A percentile compares a stretch with the other conserved stretches of the same genome.
These are phyloP conservation scores for Arbutus unedo DNA, from an alignment of 148 eudicot genomes.

Conservation along the genomic window DNA sequence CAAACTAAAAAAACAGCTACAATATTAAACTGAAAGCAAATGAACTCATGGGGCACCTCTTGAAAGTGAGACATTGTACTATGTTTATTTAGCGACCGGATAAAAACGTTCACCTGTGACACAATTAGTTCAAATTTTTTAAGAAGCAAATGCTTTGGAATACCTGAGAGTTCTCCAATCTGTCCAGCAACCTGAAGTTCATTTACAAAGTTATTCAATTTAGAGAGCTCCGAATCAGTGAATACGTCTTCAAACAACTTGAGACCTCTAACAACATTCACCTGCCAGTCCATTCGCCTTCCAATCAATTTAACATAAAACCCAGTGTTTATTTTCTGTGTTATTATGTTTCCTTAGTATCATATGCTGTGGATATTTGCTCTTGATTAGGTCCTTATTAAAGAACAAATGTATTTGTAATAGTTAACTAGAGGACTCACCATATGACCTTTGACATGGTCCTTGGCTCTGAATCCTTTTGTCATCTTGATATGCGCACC, in stretches of 20 bases:
- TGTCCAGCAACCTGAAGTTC: slow-evolving; percentile 79
- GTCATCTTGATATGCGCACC: slow-evolving; percentile 73
- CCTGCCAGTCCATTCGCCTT: slow-evolving; percentile 40
- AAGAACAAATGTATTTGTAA: background rate
- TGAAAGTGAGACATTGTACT: no score
- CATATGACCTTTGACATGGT: slow-evolving; percentile 93
- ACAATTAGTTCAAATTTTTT: no score
- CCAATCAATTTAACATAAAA: background rate
- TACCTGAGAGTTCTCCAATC: slow-evolving; percentile 88
- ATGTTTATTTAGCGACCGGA: no score
- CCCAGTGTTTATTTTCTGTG: background rate
- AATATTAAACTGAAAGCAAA: no score
- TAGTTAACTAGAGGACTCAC: slow-evolving; percentile 47
- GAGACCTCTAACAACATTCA: slow-evolving; percentile 89
- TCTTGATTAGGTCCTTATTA: background rate
- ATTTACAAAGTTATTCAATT: slow-evolving; percentile 56
- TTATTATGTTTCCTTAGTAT: background rate
- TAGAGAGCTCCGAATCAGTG: slow-evolving; percentile 62
- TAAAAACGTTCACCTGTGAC: no score
- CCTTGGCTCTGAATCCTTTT: slow-evolving; percentile 93
- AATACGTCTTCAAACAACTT: slow-evolving; percentile 80
- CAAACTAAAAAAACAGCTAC: no score
- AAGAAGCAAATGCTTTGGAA: slow-evolving; percentile 19
- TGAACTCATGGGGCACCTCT: no score
- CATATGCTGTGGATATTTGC: slow-evolving; percentile 2